Conservation (phyloP, 2,329 filamentous ascomycete species). For the Colletotrichum incanum region DNA sequence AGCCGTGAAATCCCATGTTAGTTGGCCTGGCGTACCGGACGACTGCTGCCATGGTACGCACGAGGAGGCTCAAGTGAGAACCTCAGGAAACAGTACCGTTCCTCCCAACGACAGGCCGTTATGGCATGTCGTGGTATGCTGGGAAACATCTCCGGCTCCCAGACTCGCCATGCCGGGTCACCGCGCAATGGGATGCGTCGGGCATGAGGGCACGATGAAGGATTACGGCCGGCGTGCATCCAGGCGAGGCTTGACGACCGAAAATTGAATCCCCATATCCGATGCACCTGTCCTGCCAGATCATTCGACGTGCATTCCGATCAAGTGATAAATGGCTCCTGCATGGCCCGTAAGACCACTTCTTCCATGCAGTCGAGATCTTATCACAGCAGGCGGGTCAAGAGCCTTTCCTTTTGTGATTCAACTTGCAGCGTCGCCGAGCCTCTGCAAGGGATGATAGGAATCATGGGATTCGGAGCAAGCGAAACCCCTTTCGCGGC, state of each 20-base stretch:
- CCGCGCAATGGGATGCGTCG: not conserved
- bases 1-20: slow-evolving; percentile 10
- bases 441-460: not conserved
- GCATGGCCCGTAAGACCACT: slow-evolving; percentile 23
- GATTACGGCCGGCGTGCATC: not conserved
- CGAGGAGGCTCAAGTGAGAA: slow-evolving; percentile 1
- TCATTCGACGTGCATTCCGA: slow-evolving; percentile 26
- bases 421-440: slow-evolving; percentile 19
- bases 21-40: slow-evolving; percentile 24
- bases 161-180: slow-evolving; percentile 2
- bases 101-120: slow-evolving; percentile 11
- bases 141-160: slow-evolving; percentile 23
- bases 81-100: slow-evolving; percentile 6
- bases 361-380: slow-evolving; percentile 20
- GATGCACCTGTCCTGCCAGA: slow-evolving; percentile 8
- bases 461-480: not conserved
- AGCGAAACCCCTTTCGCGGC: slow-evolving; percentile 22
- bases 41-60: slow-evolving; percentile 16
- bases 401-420: slow-evolving; percentile 15
- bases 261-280: not conserved
- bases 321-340: slow-evolving; percentile 18
- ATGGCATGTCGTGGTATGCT: slow-evolving; percentile 29
- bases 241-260: not conserved
- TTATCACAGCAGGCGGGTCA: slow-evolving; percentile 10
- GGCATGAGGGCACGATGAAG: not conserved